A percentile compares a stretch with the other conserved stretches of the same genome.
Evolutionary conservation across 73 alveolate genomes (phyloP).

Genomic region (Tetrahymena elliotti): DNA sequence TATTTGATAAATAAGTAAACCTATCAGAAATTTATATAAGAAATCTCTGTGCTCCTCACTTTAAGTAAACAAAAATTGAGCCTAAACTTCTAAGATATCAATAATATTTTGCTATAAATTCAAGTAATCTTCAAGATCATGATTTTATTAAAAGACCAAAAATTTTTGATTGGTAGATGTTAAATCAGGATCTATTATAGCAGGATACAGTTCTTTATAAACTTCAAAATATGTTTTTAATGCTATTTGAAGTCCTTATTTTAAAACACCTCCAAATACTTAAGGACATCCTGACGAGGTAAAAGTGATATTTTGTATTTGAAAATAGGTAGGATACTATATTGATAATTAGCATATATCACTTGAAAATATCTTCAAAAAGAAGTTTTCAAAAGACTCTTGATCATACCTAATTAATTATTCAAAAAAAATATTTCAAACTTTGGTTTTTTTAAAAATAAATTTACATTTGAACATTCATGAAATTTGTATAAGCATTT

Average conservation of each 20-base stretch:
- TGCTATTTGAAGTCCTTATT: background rate
- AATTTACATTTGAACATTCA: background rate
- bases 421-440: background rate
- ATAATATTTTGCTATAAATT: background rate
- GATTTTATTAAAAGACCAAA: no score
- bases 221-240: background rate
- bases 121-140: background rate
- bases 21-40: background rate
- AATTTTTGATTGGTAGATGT: background rate
- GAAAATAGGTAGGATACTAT: background rate
- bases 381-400: background rate
- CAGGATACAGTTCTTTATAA: background rate
- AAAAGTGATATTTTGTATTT: background rate
- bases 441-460: background rate
- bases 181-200: background rate
- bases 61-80: background rate
- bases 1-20: background rate
- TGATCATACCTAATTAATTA: background rate
- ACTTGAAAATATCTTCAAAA: background rate
- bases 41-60: background rate
- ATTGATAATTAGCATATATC: background rate
- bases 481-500: background rate
- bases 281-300: background rate
- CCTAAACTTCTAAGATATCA: background rate
- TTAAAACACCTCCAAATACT: background rate